Base-by-base conservation (phyloP, 2,329 filamentous ascomycete species). In the Colletotrichum sp. region DNA sequence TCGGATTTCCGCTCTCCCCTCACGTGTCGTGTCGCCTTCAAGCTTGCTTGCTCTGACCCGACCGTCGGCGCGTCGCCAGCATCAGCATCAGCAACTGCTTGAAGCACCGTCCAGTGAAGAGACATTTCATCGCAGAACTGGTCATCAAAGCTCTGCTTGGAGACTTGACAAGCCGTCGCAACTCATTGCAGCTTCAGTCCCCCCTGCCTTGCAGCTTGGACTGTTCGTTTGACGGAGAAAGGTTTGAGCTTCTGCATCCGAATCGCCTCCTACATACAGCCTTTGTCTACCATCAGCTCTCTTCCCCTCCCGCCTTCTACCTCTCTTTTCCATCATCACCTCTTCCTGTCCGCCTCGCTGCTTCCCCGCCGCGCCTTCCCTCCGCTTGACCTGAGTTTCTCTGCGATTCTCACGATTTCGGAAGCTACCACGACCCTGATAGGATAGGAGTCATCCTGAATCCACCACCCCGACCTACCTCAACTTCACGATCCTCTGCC, bases 201-300 rank as follows among this genome's bases (percentile, higher is more conserved):
- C 71, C 71, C 52, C 70, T 74, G 71, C 77, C 63, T 63, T 30
- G 65, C 71, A 72, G 70, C 79, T 79, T 78, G 78, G 80, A 73
- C 68, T 72, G 78, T 78, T 79, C 72, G 77, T 80, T 82, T 81
- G 80, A 79, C 79, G 78, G 81, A 82, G 80, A 83, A 84, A 85
- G 83, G 83, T 85, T 85, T 85, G 83, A 83, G 82, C 80, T 80
- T 80, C 81, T 79, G 81, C 80, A 76, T 83, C 80, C 82, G 82
- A 78, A 78, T 82, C 81, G 81, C 81, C 76, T 78, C 77, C 74
- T 77, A 74, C 77, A 76, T 78, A 77, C 78, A 79, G 79, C 73
- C 75, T 78, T 78, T 67, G 72, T 63, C 68, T 69, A 71, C 71
- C 77, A 75, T 71, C 75, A 77, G 34, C 66, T 77, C 65, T 77